Percentiles rank a stretch among this genome's conserved stretches.
Conservation (phyloP, 495 filamentous ascomycete species). For the Lasiosphaeria ovina region DNA sequence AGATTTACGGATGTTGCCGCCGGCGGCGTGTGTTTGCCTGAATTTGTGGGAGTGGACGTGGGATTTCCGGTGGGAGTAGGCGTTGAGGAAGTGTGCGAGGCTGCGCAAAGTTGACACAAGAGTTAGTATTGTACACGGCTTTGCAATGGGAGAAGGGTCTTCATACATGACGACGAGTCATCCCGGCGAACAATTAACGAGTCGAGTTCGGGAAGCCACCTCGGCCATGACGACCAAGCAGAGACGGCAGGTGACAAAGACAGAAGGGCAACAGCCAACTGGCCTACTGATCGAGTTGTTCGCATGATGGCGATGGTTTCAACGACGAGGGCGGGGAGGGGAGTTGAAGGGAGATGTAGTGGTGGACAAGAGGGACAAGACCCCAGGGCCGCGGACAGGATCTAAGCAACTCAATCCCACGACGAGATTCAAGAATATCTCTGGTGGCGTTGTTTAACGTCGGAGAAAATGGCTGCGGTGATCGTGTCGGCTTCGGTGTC, state of each 20-base stretch:
- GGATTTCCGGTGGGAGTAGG: slow-evolving; percentile 8
- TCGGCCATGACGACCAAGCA: slow-evolving; percentile 34
- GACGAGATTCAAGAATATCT: not conserved
- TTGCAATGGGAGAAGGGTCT: slow-evolving; percentile 7
- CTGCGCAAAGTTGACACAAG: not conserved
- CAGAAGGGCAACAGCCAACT: slow-evolving; percentile 36
- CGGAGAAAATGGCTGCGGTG: slow-evolving; percentile 23
- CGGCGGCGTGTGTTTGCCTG: slow-evolving; percentile 4
- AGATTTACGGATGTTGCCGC: slow-evolving; percentile 21
- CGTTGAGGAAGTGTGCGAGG: not conserved
- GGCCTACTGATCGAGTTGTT: slow-evolving; percentile 24
- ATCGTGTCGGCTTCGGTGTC: slow-evolving; percentile 1
- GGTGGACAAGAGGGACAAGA: slow-evolving; percentile 2
- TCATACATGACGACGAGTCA: slow-evolving; percentile 26
- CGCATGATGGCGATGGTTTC: slow-evolving; percentile 24
- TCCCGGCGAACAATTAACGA: slow-evolving; percentile 39
- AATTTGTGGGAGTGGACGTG: slow-evolving; percentile 10
- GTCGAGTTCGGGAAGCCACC: slow-evolving; percentile 39
- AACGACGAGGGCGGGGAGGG: not conserved
- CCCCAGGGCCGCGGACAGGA: not conserved
- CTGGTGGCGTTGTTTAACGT: slow-evolving; percentile 24
- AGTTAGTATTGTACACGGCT: slow-evolving; percentile 7
- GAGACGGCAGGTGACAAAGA: slow-evolving; percentile 32
- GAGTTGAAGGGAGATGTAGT: slow-evolving; percentile 1
- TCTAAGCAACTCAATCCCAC: slow-evolving; percentile 4